Evolutionary conservation across 179 eudicot genomes (phyloP), one percentile per base, ranked within the genome.

Genomic region (Beta lomatogona): DNA sequence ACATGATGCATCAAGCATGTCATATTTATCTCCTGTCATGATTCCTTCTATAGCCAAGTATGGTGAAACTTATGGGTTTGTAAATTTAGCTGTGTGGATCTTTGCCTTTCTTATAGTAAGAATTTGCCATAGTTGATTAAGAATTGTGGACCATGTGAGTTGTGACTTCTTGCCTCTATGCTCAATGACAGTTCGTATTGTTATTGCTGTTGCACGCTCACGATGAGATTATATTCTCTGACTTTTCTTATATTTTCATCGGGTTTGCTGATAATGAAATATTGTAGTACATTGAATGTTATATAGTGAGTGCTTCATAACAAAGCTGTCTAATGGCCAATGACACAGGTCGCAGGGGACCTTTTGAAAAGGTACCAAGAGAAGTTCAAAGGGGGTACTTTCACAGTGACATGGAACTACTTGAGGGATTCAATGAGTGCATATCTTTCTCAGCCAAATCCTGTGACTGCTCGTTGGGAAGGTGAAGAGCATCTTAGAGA

Each of bases 401-500:
- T 95, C 52, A 63, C 91, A 5, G 96, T 89, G 81, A 95, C 99
- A 19, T 95, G 99, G 99, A 95, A 90, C 87, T 95, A 95, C 87
- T 87, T 95, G 85, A 92, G 89, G 82, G 94, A 91, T 61, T 95
- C 99, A 11, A 95, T 95, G 99, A 94, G 88, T 87, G 76, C 92
- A 15, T 95, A 94, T 80, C 99, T 95, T 16, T 86, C 97, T 63
- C 96, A 91, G 79, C 98, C 99, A 12, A 95, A 95, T 79, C 99
- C 99, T 3, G 97, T 95, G 45, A 95, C 98, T 46, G 88, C 92
- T 72, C 92, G 99, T 58, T 95, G 99, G 99, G 97, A 95, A 87
- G 88, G 99, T 66, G 93, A 83, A 86, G 96, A 92, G 70, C 99
- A 95, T 86, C 88, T 95, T 82, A 88, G 99, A 66, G 90, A 95